Evolutionary conservation across 352 stramenopile species (phyloP).

Genomic region (Phytophthora sansomeana): DNA sequence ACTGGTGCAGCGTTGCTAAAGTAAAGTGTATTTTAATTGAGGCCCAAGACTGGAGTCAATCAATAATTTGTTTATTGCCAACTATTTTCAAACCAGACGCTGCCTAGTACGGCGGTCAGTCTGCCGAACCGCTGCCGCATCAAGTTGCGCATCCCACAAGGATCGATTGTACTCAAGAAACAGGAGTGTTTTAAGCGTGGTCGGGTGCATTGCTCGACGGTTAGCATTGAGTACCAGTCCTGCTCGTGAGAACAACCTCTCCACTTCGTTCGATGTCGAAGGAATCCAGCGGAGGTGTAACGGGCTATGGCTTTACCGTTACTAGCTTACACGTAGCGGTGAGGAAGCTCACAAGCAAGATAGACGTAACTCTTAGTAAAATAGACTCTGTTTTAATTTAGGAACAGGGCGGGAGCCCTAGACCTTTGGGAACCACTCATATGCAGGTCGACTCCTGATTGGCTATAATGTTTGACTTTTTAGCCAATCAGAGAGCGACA

Average conservation of each 20-base stretch:
- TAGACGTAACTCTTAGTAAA: too few species aligned
- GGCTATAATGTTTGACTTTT: too few species aligned
- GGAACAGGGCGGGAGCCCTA: too few species aligned
- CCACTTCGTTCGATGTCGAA: constrained; percentile 10
- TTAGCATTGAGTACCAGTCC: neutral
- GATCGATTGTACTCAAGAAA: constrained; percentile 18
- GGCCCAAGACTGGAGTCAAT: neutral
- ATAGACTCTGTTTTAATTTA: too few species aligned
- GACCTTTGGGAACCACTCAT: too few species aligned
- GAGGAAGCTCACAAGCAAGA: too few species aligned
- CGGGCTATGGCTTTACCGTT: too few species aligned
- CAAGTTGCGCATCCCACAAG: neutral
- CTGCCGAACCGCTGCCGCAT: neutral
- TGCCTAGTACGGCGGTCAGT: neutral
- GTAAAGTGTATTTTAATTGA: neutral
- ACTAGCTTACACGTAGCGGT: too few species aligned
- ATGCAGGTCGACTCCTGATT: too few species aligned
- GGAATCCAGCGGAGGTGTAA: constrained; percentile 12
- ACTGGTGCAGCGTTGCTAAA: too few species aligned
- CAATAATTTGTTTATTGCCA: constrained; percentile 20
- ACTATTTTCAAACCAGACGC: neutral
- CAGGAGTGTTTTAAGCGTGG: constrained; percentile 3
- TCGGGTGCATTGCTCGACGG: constrained; percentile 1
- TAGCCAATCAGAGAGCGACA: too few species aligned
- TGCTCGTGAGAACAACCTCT: constrained; percentile 8